Conservation (phyloP, 2,329 filamentous ascomycete genomes). For the Coniochaeta sp. region DNA sequence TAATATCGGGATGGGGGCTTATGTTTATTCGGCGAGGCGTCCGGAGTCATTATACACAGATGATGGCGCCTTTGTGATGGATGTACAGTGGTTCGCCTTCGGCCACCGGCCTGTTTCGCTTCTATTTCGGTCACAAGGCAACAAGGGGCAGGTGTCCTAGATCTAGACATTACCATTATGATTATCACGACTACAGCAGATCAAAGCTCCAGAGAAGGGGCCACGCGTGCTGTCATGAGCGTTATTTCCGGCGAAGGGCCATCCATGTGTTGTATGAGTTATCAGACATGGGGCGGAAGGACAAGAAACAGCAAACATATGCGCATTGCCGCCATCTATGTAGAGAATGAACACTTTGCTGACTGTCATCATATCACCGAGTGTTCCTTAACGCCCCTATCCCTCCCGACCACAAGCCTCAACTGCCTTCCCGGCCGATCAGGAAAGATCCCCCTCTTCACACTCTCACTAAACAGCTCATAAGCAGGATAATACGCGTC, state of each 20-base stretch:
- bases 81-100: background rate
- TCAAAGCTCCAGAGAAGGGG: too few species aligned
- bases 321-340: background rate
- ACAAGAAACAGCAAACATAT: background rate
- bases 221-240: background rate
- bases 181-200: background rate
- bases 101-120: too few species aligned
- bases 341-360: background rate
- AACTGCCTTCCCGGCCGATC: slow-evolving; percentile 48
- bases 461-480: slow-evolving; percentile 56
- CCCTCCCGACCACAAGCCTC: slow-evolving; percentile 52
- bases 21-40: too few species aligned
- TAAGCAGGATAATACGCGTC: slow-evolving; percentile 65
- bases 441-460: slow-evolving; percentile 50
- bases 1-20: background rate
- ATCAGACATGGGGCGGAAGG: background rate
- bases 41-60: too few species aligned
- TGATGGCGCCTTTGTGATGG: too few species aligned
- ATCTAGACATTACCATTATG: background rate
- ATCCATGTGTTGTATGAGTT: background rate
- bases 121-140: background rate
- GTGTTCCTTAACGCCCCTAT: slow-evolving; percentile 52
- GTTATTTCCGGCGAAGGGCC: too few species aligned
- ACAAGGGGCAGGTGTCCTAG: background rate
- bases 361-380: slow-evolving; percentile 35